Conservation (phyloP, 129 eudicot genomes). For the Mikania micrantha region DNA sequence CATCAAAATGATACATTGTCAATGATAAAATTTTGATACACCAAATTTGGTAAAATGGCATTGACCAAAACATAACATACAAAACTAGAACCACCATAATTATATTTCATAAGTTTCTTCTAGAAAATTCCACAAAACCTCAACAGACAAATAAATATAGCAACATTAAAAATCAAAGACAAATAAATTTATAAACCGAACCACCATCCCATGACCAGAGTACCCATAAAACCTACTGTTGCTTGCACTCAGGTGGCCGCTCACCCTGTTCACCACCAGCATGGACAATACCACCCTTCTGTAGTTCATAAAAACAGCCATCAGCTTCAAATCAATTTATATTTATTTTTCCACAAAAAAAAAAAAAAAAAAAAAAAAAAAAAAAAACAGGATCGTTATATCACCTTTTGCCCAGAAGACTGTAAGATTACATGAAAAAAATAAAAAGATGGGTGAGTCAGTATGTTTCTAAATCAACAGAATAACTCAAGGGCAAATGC, state of each 20-base stretch:
- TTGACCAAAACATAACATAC: neutral
- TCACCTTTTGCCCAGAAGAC: conserved; percentile 46
- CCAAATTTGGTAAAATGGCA: conserved; percentile 15
- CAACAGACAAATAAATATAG: conserved; percentile 10
- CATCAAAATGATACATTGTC: conserved; percentile 26
- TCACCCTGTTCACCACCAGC: conserved; percentile 55
- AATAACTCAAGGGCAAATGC: neutral
- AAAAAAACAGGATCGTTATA: neutral
- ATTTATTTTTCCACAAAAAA: no score
- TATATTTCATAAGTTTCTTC: conserved; percentile 3
- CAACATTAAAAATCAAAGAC: neutral
- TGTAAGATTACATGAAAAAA: conserved; percentile 16
- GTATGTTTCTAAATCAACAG: neutral
- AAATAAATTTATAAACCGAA: conserved; percentile 14
- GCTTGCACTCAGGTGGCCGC: conserved; percentile 71
- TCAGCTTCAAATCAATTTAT: neutral
- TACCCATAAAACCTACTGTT: conserved; percentile 35
- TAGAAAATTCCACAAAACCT: neutral
- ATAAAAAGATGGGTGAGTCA: neutral
- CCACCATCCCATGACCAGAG: neutral
- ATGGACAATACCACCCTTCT: conserved; percentile 40
- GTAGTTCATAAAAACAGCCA: conserved; percentile 19
- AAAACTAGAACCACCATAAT: conserved; percentile 1
- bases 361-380: neutral
- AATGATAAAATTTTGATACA: neutral